Evolutionary conservation across 2,329 filamentous ascomycete genomes (phyloP).

Genomic region (Chaetomium olivaceum): DNA sequence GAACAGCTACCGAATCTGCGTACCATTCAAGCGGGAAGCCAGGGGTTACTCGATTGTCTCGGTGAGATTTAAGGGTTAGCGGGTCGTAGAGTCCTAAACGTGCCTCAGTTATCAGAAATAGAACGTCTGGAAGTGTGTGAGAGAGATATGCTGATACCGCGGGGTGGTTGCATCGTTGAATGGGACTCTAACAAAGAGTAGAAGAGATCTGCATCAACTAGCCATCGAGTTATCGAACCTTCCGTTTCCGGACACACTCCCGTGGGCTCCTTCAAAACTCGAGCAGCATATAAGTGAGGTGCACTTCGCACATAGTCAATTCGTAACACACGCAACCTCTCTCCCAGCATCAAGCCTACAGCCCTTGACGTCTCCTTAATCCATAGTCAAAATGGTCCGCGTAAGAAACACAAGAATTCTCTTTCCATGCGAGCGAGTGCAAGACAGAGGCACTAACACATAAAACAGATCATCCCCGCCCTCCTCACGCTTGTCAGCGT

Average conservation of each 20-base stretch:
- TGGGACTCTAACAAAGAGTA: not conserved
- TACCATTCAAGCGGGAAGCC: not conserved
- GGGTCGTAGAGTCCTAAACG: not conserved
- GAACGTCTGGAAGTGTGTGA: not conserved
- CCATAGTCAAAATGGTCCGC: slow-evolving; percentile 21
- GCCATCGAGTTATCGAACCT: slow-evolving; percentile 7
- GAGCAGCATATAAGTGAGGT: slow-evolving; percentile 1
- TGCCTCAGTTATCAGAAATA: not conserved
- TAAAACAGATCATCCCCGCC: slow-evolving; percentile 23
- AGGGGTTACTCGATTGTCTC: not conserved
- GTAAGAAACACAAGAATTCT: slow-evolving; percentile 10
- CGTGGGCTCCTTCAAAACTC: not conserved
- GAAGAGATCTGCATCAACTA: slow-evolving; percentile 7
- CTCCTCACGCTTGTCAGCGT: slow-evolving; percentile 25
- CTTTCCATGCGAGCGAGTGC: not conserved
- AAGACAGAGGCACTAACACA: not conserved
- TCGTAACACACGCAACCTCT: not conserved
- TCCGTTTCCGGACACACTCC: slow-evolving; percentile 9
- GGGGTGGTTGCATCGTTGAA: not conserved
- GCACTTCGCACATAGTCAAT: not conserved
- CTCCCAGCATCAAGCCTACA: not conserved
- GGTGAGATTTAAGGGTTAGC: slow-evolving; percentile 12
- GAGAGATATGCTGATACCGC: not conserved
- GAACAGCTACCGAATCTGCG: not conserved
- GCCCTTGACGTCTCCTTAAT: not conserved